Base-by-base conservation (phyloP, 768 basidiomycete genomes). In the Tricholomella constricta region DNA sequence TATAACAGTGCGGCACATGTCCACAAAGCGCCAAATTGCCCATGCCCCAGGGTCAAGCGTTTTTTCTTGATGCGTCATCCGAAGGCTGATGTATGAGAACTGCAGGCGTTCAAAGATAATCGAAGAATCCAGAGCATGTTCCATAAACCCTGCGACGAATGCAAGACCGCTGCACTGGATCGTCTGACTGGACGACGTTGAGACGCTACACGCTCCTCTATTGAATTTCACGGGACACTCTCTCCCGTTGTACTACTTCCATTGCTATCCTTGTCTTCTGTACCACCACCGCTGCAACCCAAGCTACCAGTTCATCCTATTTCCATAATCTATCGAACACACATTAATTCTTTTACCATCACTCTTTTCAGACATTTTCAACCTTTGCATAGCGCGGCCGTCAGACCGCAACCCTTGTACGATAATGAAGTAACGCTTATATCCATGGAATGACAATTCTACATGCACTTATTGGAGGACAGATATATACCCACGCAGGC, bases 41-140 rank as follows among this genome's bases (percentile, higher is more conserved):
- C 69, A 2, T 89, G 87, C 55, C 67, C 70, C 20, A 74, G 65
- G 65, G 74, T 80, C 56, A 45, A 56, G 26, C 10, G 22, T 15
- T 35, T 29, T 17, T 45, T 38, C 14, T 22, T 31, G 6, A 31
- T 40, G 17, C 17, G 17, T 38, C 22, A 1, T 37, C 5, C 37
- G 31, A 34, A 17, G 20, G 26, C 43, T 45, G 2, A 58, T 48
- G 32, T 23, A 12, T 36, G 20, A 19, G n/a, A 19, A 43, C 12
- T 43, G 22, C 54, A 81, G 78, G 63, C 57, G 29, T 64, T 69
- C 31, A 55, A 67, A 44, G 84, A 87, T 59, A 64, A 81, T 34
- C 76, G 80, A 48, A 75, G 78, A 35, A 82, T 89, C 34, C 70
- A 78, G 52, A 89, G 82, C 65, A 73, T 88, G 66, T 85, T 89